Percentiles rank a stretch among this genome's conserved stretches.
These are phyloP conservation scores for Agaricus subrufescens DNA, from an alignment of 768 basidiomycete species.

Conservation along the genomic window DNA sequence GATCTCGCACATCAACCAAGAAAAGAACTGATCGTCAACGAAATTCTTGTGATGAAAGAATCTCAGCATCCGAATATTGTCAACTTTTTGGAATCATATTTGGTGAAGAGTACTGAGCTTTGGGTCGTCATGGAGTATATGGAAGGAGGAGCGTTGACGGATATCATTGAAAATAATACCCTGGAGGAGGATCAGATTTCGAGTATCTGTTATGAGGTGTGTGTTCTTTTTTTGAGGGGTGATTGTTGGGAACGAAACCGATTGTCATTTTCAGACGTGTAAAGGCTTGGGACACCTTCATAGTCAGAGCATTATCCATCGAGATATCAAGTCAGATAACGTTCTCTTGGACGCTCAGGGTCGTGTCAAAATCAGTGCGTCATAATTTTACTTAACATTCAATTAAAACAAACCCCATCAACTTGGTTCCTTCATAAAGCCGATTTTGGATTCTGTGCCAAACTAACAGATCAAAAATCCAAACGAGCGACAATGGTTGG, in stretches of 20 bases:
- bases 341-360: slow-evolving; percentile 90
- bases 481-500: slow-evolving; percentile 99
- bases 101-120: slow-evolving; percentile 82
- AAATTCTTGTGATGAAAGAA: slow-evolving; percentile 98
- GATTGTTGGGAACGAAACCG: not conserved
- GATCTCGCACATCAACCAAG: slow-evolving; percentile 91
- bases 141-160: slow-evolving; percentile 96
- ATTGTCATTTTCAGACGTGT: slow-evolving; percentile 62
- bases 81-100: slow-evolving; percentile 89
- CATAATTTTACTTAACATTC: not conserved
- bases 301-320: slow-evolving; percentile 91
- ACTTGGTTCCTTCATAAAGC: slow-evolving; percentile 40
- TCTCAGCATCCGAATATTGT: slow-evolving; percentile 97
- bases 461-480: slow-evolving; percentile 93
- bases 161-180: slow-evolving; percentile 96
- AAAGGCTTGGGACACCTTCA: slow-evolving; percentile 92
- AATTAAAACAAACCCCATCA: not conserved
- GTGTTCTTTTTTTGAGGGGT: slow-evolving; percentile 18
- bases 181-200: slow-evolving; percentile 94
- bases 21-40: slow-evolving; percentile 97
- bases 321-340: slow-evolving; percentile 97
- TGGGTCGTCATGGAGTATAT: slow-evolving; percentile 99
- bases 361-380: slow-evolving; percentile 95
- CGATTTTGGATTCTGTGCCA: slow-evolving; percentile 96
- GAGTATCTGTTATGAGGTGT: slow-evolving; percentile 85